Conservation (phyloP, 2,329 filamentous ascomycete genomes). For the Aureobasidium sp. region DNA sequence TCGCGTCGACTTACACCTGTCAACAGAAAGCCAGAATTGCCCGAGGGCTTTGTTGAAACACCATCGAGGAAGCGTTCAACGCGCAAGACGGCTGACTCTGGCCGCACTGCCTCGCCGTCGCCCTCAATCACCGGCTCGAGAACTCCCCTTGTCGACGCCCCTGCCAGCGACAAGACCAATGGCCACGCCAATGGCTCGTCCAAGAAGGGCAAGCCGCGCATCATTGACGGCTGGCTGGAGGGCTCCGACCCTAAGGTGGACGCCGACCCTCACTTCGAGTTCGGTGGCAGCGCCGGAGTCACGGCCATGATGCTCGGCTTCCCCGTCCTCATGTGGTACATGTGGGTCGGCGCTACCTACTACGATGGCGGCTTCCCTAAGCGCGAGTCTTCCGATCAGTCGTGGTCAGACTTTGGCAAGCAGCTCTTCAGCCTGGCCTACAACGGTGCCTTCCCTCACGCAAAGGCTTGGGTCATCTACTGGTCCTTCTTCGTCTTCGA, state of each 20-base stretch:
- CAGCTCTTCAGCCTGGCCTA: slow-evolving; percentile 69
- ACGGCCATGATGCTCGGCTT: slow-evolving; percentile 84
- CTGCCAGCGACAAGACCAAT: slow-evolving; percentile 19
- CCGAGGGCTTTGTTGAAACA: slow-evolving; percentile 43
- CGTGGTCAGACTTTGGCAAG: slow-evolving; percentile 60
- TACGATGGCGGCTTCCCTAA: slow-evolving; percentile 76
- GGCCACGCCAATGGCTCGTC: slow-evolving; percentile 29
- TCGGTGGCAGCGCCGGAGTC: slow-evolving; percentile 79
- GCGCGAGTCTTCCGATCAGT: slow-evolving; percentile 49
- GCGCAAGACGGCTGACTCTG: slow-evolving; percentile 34
- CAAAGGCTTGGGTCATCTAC: slow-evolving; percentile 85
- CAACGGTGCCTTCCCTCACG: slow-evolving; percentile 73
- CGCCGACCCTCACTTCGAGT: slow-evolving; percentile 58
- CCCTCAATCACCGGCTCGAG: slow-evolving; percentile 19
- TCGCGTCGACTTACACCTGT: slow-evolving; percentile 1
- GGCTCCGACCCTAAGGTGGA: slow-evolving; percentile 36
- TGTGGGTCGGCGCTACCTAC: slow-evolving; percentile 95
- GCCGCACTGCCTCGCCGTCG: slow-evolving; percentile 30
- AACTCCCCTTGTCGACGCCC: slow-evolving; percentile 18
- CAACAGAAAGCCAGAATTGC: slow-evolving; percentile 32
- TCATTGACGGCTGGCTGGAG: slow-evolving; percentile 33
- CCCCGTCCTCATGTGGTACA: slow-evolving; percentile 95
- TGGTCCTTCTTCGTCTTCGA: slow-evolving; percentile 89
- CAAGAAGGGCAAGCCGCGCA: slow-evolving; percentile 25
- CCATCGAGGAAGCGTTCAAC: slow-evolving; percentile 36